Evolutionary conservation across 2,329 filamentous ascomycete species (phyloP), one percentile per base, ranked within the genome.

Genomic region (Penicillium occitanis): DNA sequence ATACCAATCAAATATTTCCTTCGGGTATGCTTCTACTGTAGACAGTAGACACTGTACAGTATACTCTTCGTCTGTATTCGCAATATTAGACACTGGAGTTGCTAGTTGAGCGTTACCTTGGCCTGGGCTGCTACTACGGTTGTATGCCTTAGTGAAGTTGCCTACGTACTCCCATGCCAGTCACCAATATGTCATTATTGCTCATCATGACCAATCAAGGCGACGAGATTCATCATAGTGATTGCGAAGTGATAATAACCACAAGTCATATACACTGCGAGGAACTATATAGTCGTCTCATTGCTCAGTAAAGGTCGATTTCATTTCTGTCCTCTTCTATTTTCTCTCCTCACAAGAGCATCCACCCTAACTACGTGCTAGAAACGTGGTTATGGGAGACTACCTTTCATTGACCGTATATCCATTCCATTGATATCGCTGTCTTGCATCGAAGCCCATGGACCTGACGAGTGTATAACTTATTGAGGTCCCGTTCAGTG

Each of bases 141-240:
- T 25, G 25, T 25, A 25, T 25, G 48, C 14, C 50, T n/a, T 30
- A 33, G 7, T 30, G 14, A 17, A 53, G 50, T 30, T 4, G 46
- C 14, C 50, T 30, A 4, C 14, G 35, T 37, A 37, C 3, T 53
- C 14, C 13, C 11, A 17, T 14, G n/a, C 25, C 51, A 55, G 28
- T 19, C n/a, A 28, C 28, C 51, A 10, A 37, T 19, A 33, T 55
- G n/a, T 60, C 57, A 60, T 60, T 28, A 60, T 60, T 60, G 57
- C 57, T 60, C 57, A 60, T 60, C 19, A 46, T 60, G 37, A 60
- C 46, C 57, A 30, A 60, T 11, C 57, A 17, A 28, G 8, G 30
- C 57, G 8, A 14, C 22, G 10, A 10, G 5, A 44, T 33, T 64
- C 19, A 67, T 61, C 7, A 64, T 42, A 10, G 25, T 60, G 33